Percentiles rank a stretch among this genome's conserved stretches.
These are phyloP conservation scores for Tolypocladium cylindrosporum DNA, from an alignment of 2,329 filamentous ascomycete species.

Conservation along the genomic window DNA sequence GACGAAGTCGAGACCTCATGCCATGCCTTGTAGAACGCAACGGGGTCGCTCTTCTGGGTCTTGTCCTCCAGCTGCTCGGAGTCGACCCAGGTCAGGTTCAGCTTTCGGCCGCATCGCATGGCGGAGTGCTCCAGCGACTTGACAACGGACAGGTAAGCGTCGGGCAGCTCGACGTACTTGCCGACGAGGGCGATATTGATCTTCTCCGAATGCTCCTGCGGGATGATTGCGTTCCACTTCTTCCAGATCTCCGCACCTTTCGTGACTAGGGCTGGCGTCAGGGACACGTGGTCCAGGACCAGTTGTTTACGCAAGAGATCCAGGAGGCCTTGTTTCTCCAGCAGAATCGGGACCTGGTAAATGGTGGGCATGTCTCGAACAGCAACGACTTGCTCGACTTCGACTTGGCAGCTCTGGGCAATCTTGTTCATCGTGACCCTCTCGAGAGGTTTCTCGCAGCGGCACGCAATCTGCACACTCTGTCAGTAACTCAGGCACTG, in stretches of 20 bases:
- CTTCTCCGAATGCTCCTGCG: conserved; percentile 53
- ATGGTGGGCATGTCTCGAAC: conserved; percentile 83
- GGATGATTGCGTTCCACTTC: conserved; percentile 62
- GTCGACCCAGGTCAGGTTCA: conserved; percentile 79
- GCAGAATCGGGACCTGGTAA: conserved; percentile 90
- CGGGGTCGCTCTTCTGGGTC: conserved; percentile 51
- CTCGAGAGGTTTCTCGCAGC: conserved; percentile 71
- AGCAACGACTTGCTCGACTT: conserved; percentile 74
- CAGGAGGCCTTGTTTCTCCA: conserved; percentile 71
- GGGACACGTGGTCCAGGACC: conserved; percentile 46
- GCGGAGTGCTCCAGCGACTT: conserved; percentile 87
- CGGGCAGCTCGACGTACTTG: conserved; percentile 79
- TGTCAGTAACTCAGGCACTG: neutral
- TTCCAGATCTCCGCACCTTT: conserved; percentile 65
- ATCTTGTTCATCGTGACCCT: conserved; percentile 74
- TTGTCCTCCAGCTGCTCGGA: conserved; percentile 70
- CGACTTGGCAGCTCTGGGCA: conserved; percentile 79
- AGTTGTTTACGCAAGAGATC: conserved; percentile 56
- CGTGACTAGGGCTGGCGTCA: conserved; percentile 41
- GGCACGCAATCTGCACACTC: conserved; percentile 69
- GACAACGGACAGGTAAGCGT: conserved; percentile 74
- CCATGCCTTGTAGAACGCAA: conserved; percentile 49
- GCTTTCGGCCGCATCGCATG: conserved; percentile 73
- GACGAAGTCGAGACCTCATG: conserved; percentile 1
- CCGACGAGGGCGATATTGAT: conserved; percentile 83